These are phyloP conservation scores for Alloascoidea hylecoeti DNA, from an alignment of 805 yeast species.

Conservation along the genomic window DNA sequence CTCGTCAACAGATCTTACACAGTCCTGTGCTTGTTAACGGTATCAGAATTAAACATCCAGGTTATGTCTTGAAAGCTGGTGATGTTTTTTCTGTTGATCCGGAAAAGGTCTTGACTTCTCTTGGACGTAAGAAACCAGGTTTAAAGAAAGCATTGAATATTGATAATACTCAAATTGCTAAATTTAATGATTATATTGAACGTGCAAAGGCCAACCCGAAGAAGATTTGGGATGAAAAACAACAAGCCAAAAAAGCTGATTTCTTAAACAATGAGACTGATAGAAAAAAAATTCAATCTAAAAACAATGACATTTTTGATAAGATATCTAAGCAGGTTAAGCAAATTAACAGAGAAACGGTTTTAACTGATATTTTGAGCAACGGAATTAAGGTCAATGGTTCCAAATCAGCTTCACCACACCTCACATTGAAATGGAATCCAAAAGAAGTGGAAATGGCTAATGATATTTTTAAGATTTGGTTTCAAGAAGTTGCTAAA, in stretches of 20 bases:
- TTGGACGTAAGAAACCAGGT: constrained; percentile 79
- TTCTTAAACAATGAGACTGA: constrained; percentile 3
- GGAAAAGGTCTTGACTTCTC: constrained; percentile 67
- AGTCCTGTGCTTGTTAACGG: constrained; percentile 86
- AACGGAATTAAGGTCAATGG: neutral
- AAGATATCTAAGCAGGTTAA: constrained; percentile 7
- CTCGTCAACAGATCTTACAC: constrained; percentile 71
- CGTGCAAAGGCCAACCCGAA: constrained; percentile 42
- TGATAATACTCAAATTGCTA: constrained; percentile 56
- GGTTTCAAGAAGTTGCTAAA: neutral
- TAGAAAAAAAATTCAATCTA: constrained; percentile 23
- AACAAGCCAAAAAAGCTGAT: constrained; percentile 3
- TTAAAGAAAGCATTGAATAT: constrained; percentile 49
- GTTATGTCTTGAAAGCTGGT: constrained; percentile 66
- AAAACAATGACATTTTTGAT: constrained; percentile 16
- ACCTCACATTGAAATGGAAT: too few species aligned
- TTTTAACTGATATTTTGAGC: neutral
- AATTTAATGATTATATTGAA: constrained; percentile 65
- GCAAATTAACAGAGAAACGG: neutral
- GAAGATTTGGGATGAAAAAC: constrained; percentile 29
- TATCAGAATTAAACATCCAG: constrained; percentile 60
- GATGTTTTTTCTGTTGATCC: constrained; percentile 82
- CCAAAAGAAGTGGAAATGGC: constrained; percentile 1
- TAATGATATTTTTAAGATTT: neutral
- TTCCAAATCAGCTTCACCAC: too few species aligned